phyloP scores from a whole-genome alignment of 441 rosid species.

The Codiaeum variegatum region DNA sequence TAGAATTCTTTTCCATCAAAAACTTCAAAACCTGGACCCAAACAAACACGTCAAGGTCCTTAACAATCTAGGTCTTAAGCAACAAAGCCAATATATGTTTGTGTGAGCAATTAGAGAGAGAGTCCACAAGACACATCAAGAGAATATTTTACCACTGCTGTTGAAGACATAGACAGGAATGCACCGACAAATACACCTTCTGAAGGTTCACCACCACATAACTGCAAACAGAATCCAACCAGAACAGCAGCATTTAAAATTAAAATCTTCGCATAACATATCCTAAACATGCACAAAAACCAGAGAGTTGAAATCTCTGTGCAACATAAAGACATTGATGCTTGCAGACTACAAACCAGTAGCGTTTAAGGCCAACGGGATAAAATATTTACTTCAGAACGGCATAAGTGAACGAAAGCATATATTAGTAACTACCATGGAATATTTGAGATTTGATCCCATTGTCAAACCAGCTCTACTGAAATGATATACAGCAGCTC shows the following conservation, averaged over 20 bases:
- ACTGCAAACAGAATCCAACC: conserved; percentile 44
- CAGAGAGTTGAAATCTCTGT: background rate
- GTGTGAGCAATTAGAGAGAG: background rate
- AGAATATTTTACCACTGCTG: conserved; percentile 72
- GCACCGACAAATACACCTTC: conserved; percentile 89
- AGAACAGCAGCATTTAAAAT: conserved; percentile 21
- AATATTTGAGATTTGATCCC: background rate
- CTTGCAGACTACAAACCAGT: background rate
- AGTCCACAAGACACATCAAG: background rate
- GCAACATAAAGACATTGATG: background rate
- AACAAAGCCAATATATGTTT: background rate
- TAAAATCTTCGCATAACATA: conserved; percentile 3
- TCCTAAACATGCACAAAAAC: conserved; percentile 1
- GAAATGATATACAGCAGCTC: background rate
- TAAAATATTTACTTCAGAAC: background rate
- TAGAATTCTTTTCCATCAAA: conserved; percentile 77
- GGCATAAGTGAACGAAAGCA: background rate
- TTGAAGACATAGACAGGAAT: conserved; percentile 89
- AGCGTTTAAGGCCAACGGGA: background rate
- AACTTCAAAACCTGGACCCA: conserved; percentile 70
- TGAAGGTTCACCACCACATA: conserved; percentile 84
- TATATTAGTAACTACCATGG: background rate
- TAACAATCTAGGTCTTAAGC: conserved; percentile 8
- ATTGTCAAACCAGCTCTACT: background rate
- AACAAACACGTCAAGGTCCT: background rate